phyloP scores from a whole-genome alignment of 2,329 filamentous ascomycete genomes.

The Trichoderma atrobrunneum region DNA sequence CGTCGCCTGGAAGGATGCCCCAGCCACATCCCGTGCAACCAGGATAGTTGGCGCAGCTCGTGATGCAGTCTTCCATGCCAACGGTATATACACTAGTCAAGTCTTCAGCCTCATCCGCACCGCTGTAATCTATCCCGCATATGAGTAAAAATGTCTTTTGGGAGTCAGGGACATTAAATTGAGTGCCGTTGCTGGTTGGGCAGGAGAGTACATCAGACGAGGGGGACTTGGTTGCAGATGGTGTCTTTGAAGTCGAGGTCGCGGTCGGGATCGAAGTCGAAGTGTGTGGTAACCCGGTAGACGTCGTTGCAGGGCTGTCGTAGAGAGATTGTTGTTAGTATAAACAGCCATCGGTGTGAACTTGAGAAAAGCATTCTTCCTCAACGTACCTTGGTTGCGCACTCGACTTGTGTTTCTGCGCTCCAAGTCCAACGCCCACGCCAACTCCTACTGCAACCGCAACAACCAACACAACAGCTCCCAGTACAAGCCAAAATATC shows the following conservation, averaged over 20 bases:
- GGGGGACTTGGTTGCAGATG: conserved; percentile 23
- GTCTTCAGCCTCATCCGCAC: conserved; percentile 34
- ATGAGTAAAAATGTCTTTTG: conserved; percentile 42
- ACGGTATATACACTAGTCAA: conserved; percentile 36
- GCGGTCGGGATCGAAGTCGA: conserved; percentile 17
- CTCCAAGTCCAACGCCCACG: conserved; percentile 7
- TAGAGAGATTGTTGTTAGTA: not conserved
- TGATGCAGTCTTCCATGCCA: conserved; percentile 44
- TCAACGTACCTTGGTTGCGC: not conserved
- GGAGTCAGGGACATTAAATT: conserved; percentile 41
- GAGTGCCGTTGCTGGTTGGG: conserved; percentile 43
- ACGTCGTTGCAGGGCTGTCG: not conserved
- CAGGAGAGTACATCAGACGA: conserved; percentile 35
- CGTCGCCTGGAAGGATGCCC: conserved; percentile 44
- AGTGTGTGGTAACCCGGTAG: not conserved
- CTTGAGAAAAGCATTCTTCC: not conserved
- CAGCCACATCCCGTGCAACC: conserved; percentile 45
- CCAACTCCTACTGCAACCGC: conserved; percentile 42
- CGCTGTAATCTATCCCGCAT: conserved; percentile 47
- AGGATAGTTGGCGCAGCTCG: conserved; percentile 40
- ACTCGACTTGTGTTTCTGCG: conserved; percentile 9
- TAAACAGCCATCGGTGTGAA: not conserved
- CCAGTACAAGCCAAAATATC: conserved; percentile 36
- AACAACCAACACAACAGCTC: conserved; percentile 31
- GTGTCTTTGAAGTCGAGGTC: conserved; percentile 21